Evolutionary conservation across 1,284 basidiomycete species (phyloP).

Genomic region (Pisolithus thermaeus): DNA sequence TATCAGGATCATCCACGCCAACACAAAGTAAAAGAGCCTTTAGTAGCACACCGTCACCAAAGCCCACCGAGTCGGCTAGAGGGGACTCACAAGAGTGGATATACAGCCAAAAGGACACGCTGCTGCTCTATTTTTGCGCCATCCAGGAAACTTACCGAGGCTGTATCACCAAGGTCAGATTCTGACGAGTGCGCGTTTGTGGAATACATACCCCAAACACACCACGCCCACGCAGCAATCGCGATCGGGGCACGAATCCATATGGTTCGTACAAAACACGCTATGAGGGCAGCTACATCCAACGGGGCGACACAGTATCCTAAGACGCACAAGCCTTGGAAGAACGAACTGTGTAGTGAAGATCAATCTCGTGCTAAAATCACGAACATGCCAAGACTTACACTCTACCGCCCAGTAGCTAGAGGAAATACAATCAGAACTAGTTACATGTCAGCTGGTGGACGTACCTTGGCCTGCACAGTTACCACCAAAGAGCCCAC

Average conservation of each 20-base stretch:
- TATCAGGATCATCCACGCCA: slow-evolving; percentile 94
- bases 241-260: slow-evolving; percentile 84
- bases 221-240: slow-evolving; percentile 86
- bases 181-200: too few relatives aligned
- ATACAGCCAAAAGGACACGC: slow-evolving; percentile 85
- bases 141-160: slow-evolving; percentile 90
- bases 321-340: slow-evolving; percentile 89
- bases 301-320: slow-evolving; percentile 91
- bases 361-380: background rate
- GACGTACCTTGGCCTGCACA: slow-evolving; percentile 77
- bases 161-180: slow-evolving; percentile 36
- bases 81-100: slow-evolving; percentile 71
- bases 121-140: slow-evolving; percentile 89
- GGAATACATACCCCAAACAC: slow-evolving; percentile 77
- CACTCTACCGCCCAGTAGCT: slow-evolving; percentile 93
- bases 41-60: slow-evolving; percentile 1
- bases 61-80: background rate
- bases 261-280: slow-evolving; percentile 80
- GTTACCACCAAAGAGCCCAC: slow-evolving; percentile 87
- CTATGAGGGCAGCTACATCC: slow-evolving; percentile 81
- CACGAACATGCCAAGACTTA: slow-evolving; percentile 36
- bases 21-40: slow-evolving; percentile 78
- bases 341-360: slow-evolving; percentile 71
- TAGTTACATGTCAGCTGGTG: background rate
- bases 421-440: slow-evolving; percentile 3